Evolutionary conservation across 768 basidiomycete species (phyloP), one percentile per base, ranked within the genome.

Genomic region (Termitomyces heimii): DNA sequence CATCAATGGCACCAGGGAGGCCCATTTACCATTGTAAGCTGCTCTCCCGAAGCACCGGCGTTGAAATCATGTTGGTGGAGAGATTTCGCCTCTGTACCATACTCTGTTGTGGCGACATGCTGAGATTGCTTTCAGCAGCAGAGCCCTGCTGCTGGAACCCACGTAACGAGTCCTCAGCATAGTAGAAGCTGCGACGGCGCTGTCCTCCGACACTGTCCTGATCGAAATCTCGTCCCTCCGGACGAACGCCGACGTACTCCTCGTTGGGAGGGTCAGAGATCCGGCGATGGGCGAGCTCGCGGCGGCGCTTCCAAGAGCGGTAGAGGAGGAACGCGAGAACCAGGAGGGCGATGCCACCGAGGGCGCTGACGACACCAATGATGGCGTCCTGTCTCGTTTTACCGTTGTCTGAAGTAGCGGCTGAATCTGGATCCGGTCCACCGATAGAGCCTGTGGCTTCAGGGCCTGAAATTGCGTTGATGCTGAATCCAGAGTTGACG

Each of bases 281-380:
- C 14, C 91, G 82, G 32, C 79, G 75, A 67, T 96, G 93, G 6
- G 84, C 84, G 34, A 82, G 75, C 67, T 85, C 87, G 48, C 80
- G 80, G 42, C 82, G 82, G 55, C 84, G 77, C 73, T 86, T 84
- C 68, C 84, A 73, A 5, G 85, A 81, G 54, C 86, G 81, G 66
- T 83, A 85, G 43, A 83, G 77, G 64, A 95, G 86, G 74, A 84
- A 89, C 16, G 77, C 78, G 31, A 93, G 77, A 35, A 89, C 83
- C 42, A 91, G 64, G 43, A 93, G 67, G 0, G 91, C 85, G 54
- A 94, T 80, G 5, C 81, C 89, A 13, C 93, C 93, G 20, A 96
- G 80, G 2, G 88, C 84, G 40, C 82, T 84, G 60, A 93, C 89
- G 4, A 96, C 92, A 22, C 94, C 94, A 60, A 97, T 94, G 67